Evolutionary conservation across 371 early-diverging fungal species (phyloP), one percentile per base, ranked within the genome.

Genomic region (Mucor indicus): DNA sequence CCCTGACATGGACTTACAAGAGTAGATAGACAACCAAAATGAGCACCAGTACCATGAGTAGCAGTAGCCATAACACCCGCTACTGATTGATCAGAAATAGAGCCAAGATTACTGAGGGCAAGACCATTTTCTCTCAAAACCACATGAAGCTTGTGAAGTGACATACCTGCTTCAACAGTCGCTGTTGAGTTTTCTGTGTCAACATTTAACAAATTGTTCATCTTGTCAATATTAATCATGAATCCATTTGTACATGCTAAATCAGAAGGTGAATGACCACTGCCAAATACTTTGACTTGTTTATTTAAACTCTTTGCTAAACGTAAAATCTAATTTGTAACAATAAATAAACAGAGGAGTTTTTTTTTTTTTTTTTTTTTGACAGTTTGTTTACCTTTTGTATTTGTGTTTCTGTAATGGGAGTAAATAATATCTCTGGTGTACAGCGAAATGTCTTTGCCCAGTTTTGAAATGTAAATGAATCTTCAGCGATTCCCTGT

Each of bases 181-280:
- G 85, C 67, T 3, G 65, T 75, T 38, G 54, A 50, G 6, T 54
- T 52, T 12, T 62, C 56, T 31, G 37, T 54, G 41, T 90, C 80
- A 6, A 84, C 75, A 46, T 48, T 47, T 13, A 89, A 54, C 4
- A 88, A 50, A 4, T 69, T 46, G 62, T 83, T 70, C 67, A 90
- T 58, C 17, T 77, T 74, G 66, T 87, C 83, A 62, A 87, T 76
- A 47, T 79, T 83, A 53, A 90, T 69, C 81, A 89, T 80, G 49
- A 80, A 79, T 9, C 77, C 84, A 15, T 72, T 60, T 6, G 87
- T 79, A 58, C 86, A 89, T 2, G 86, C 87, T 20, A 92, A 39
- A 58, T 92, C 93, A 0, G 89, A 90, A 5, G 91, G 91, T 15
- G 91, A 91, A 58, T 90, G 89, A 0, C 90, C 90, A 25, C 85